These are phyloP conservation scores for Tricholoma flavovirens DNA, from an alignment of 768 basidiomycete species.

Conservation along the genomic window DNA sequence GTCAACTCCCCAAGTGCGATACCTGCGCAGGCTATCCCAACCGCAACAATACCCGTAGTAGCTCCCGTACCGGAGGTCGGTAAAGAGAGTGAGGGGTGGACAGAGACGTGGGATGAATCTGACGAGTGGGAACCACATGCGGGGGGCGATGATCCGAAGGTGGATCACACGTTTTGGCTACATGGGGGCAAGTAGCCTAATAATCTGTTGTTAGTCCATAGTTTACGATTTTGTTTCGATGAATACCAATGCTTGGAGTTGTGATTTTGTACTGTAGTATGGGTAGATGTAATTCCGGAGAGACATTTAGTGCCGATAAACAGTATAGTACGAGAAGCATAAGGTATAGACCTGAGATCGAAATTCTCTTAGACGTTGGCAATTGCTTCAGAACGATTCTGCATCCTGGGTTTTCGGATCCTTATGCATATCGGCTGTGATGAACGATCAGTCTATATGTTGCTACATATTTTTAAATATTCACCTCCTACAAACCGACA, in stretches of 20 bases:
- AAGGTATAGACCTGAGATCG: background rate
- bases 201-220: slow-evolving; percentile 15
- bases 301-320: background rate
- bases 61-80: slow-evolving; percentile 10
- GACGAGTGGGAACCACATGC: slow-evolving; percentile 49
- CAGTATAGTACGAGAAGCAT: background rate
- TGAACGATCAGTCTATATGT: slow-evolving; percentile 14
- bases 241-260: background rate
- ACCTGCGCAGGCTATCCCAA: slow-evolving; percentile 4
- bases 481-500: slow-evolving; percentile 60
- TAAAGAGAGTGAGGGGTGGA: slow-evolving; percentile 32
- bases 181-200: slow-evolving; percentile 17
- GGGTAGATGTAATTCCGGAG: background rate
- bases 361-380: background rate
- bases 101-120: slow-evolving; percentile 46
- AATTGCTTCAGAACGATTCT: slow-evolving; percentile 4
- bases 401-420: slow-evolving; percentile 20
- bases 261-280: background rate
- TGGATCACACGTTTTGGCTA: slow-evolving; percentile 29
- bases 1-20: slow-evolving; percentile 27
- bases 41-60: slow-evolving; percentile 8
- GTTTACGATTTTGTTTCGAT: background rate
- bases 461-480: slow-evolving; percentile 13
- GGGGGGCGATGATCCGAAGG: slow-evolving; percentile 40
- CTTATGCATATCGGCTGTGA: slow-evolving; percentile 37